A percentile compares a stretch with the other conserved stretches of the same genome.
Evolutionary conservation across 108 stramenopile species (phyloP).

Genomic region (Seminavis robusta): DNA sequence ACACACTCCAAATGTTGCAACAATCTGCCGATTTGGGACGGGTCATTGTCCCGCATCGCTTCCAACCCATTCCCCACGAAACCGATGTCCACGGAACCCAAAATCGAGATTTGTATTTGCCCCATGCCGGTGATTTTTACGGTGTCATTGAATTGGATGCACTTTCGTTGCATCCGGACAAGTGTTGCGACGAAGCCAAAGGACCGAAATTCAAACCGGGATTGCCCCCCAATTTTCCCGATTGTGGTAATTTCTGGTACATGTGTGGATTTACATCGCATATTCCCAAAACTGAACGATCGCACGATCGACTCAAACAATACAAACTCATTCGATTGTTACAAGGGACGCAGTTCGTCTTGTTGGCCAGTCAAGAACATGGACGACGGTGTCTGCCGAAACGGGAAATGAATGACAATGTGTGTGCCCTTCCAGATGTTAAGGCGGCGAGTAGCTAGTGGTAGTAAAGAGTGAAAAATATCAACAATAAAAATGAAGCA

Average conservation of each 20-base stretch:
- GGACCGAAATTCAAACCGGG: too few species aligned
- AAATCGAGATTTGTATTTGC: background rate
- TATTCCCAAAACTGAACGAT: background rate
- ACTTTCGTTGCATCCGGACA: too few species aligned
- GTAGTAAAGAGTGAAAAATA: too few species aligned
- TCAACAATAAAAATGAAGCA: too few species aligned
- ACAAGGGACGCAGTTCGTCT: background rate
- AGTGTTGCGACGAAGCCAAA: too few species aligned
- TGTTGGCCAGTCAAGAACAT: background rate
- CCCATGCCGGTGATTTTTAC: constrained; percentile 1
- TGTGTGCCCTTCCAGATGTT: too few species aligned
- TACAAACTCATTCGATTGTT: background rate
- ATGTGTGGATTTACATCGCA: background rate
- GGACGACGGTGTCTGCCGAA: background rate
- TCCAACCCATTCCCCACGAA: constrained; percentile 20
- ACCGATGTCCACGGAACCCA: background rate
- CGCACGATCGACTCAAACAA: background rate
- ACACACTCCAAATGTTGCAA: background rate
- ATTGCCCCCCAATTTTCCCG: too few species aligned
- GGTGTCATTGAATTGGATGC: too few species aligned
- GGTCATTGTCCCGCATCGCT: constrained; percentile 14
- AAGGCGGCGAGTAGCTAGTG: too few species aligned
- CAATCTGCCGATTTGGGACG: constrained; percentile 4
- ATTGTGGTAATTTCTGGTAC: constrained; percentile 5
- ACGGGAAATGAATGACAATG: too few species aligned